Base-by-base conservation (phyloP, 2,329 filamentous ascomycete species). In the Nigrospora sphaerica region DNA sequence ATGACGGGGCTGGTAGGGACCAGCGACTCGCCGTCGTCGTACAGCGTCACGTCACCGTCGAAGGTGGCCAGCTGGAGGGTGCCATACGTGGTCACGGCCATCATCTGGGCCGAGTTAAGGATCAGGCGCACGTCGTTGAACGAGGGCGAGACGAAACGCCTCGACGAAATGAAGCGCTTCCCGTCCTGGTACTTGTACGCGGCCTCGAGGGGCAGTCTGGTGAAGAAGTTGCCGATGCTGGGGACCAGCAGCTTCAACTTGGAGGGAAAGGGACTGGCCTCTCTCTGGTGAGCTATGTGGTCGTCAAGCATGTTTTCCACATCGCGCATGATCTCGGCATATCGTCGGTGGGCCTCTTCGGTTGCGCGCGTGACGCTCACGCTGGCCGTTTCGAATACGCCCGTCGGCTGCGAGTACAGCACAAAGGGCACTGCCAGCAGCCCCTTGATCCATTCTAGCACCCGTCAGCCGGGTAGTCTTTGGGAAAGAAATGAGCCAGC, bases 101-200 rank as follows among this genome's bases (percentile, higher is more conserved):
- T 90, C 49, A 92, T 76, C 67, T 98, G 93, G 16, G 93, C 91
- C 35, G 93, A 93, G 69, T 98, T 98, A 55, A 98, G 80, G 44
- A 95, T 86, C 19, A 96, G 75, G 2, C 93, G 83, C 49, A 98
- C 83, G 62, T 98, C 93, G 68, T 98, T 98, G 77, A 98, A 98
- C 2, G 88, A 95, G 0, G 93, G 93, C 1, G 92, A 87, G 2
- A 98, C 93, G 62, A 96, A 97, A 50, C 93, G 84, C 19, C 93
- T 79, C 2, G 85, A 89, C 28, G 89, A 95, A 59, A 98, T 98
- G 65, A 85, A 86, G 7, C 93, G 83, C 53, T 84, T 84, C 48
- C 77, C 70, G 64, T 98, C 93, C 67, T 97, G 93, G 66, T 88
- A 92, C 54, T 84, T 83, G 70, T 97, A 97, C 7, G 92, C 92